phyloP scores from a whole-genome alignment of 2,329 filamentous ascomycete genomes.

The Fusarium cyanostomum region DNA sequence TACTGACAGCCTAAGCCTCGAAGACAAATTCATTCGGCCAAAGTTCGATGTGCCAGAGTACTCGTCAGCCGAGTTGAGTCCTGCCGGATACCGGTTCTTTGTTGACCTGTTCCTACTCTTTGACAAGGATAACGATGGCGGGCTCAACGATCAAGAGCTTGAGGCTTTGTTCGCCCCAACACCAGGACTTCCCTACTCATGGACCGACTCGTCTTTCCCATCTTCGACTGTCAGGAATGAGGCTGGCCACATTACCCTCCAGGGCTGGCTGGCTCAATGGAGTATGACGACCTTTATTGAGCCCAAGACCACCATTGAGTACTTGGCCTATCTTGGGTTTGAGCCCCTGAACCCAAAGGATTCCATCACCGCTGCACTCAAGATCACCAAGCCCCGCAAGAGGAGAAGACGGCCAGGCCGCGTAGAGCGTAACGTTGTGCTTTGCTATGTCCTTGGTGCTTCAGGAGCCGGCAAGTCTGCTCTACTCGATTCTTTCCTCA shows the following conservation, averaged over 20 bases:
- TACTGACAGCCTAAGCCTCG: conserved; percentile 91
- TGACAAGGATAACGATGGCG: conserved; percentile 97
- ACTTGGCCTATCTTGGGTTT: conserved; percentile 95
- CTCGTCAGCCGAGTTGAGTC: conserved; percentile 92
- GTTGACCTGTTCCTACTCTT: conserved; percentile 95
- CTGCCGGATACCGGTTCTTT: conserved; percentile 95
- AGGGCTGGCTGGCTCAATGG: conserved; percentile 99
- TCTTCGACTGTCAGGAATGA: conserved; percentile 95
- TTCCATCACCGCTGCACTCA: conserved; percentile 83
- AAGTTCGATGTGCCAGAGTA: conserved; percentile 94
- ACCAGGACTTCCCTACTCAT: conserved; percentile 85
- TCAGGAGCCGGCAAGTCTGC: conserved; percentile 90
- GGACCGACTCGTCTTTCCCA: conserved; percentile 89
- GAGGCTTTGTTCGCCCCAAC: conserved; percentile 91
- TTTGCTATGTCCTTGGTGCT: conserved; percentile 91
- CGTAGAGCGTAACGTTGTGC: conserved; percentile 92
- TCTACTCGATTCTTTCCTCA: conserved; percentile 89
- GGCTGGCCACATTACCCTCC: conserved; percentile 91
- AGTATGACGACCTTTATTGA: conserved; percentile 99
- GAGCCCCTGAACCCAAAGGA: conserved; percentile 81
- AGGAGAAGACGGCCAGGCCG: conserved; percentile 81
- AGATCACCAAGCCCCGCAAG: conserved; percentile 92
- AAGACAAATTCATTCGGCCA: conserved; percentile 90
- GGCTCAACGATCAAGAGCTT: conserved; percentile 86
- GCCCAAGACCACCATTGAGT: conserved; percentile 93